A percentile compares a stretch with the other conserved stretches of the same genome.
phyloP scores from a whole-genome alignment of 805 yeast genomes.

The Starmera caribaea region DNA sequence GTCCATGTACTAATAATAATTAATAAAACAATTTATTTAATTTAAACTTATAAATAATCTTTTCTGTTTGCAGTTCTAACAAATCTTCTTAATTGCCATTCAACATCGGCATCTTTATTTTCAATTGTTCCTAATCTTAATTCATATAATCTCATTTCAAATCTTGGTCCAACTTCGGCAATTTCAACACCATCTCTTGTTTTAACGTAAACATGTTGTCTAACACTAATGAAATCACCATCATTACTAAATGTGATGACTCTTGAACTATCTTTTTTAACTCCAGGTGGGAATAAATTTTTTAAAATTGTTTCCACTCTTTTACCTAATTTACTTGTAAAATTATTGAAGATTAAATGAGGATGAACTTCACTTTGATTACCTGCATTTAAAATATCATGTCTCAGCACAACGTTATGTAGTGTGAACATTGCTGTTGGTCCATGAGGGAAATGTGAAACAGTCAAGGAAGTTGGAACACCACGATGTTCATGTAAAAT shows the following conservation, averaged over 20 bases:
- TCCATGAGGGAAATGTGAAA: constrained; percentile 96
- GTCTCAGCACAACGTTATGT: constrained; percentile 91
- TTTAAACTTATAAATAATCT: constrained; percentile 64
- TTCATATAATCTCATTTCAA: constrained; percentile 91
- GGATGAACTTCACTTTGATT: constrained; percentile 90
- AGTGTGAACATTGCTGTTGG: constrained; percentile 92
- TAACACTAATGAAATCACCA: constrained; percentile 86
- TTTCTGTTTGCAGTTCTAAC: constrained; percentile 94
- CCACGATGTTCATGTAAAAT: constrained; percentile 96
- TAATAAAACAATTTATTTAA: too few relatives aligned
- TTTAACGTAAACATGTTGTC: constrained; percentile 91
- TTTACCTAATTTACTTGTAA: constrained; percentile 70
- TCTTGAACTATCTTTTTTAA: constrained; percentile 77
- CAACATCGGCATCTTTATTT: constrained; percentile 95
- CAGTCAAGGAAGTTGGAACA: constrained; percentile 88
- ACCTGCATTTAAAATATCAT: constrained; percentile 79
- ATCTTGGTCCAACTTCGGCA: constrained; percentile 97
- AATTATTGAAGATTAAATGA: constrained; percentile 87
- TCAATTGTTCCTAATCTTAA: constrained; percentile 84
- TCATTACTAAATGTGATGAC: constrained; percentile 88
- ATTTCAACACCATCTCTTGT: constrained; percentile 84
- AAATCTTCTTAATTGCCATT: constrained; percentile 90
- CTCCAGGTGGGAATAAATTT: constrained; percentile 96
- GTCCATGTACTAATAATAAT: too few relatives aligned
- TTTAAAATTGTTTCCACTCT: constrained; percentile 74